Conservation (phyloP, 768 basidiomycete genomes). For the Mycena rosella region DNA sequence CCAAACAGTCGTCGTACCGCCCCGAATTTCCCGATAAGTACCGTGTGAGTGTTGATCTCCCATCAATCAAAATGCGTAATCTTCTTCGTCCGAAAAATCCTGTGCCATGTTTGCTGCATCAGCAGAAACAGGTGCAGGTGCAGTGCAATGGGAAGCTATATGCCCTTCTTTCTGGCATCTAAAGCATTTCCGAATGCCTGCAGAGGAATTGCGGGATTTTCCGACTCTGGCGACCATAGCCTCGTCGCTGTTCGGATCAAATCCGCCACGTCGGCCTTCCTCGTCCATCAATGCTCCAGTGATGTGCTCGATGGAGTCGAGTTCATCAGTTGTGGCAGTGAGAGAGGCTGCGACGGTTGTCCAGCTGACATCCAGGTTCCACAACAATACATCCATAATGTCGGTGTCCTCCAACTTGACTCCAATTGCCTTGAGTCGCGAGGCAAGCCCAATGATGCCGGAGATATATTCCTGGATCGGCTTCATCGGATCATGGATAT, state of each 20-base stretch:
- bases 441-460: constrained; percentile 3
- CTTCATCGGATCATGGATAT: background rate
- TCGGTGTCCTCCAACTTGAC: constrained; percentile 11
- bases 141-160: constrained; percentile 13
- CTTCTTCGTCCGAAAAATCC: no score
- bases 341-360: constrained; percentile 5
- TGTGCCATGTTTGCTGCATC: no score
- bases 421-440: constrained; percentile 12
- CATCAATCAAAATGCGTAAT: no score
- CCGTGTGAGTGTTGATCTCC: no score
- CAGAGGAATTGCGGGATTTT: background rate
- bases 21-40: no score
- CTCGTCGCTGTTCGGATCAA: no score
- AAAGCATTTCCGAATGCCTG: background rate
- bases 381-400: constrained; percentile 12
- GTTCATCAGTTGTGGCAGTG: constrained; percentile 1
- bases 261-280: background rate
- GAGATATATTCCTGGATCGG: constrained; percentile 11
- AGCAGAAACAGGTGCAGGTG: constrained; percentile 7
- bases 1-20: constrained; percentile 1
- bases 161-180: constrained; percentile 15
- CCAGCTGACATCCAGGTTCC: constrained; percentile 1
- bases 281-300: constrained; percentile 10
- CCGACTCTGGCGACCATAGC: no score
- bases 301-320: background rate